Evolutionary conservation across 306 rosid genomes (phyloP), one percentile per base, ranked within the genome.

Genomic region (Prunus mongolica): DNA sequence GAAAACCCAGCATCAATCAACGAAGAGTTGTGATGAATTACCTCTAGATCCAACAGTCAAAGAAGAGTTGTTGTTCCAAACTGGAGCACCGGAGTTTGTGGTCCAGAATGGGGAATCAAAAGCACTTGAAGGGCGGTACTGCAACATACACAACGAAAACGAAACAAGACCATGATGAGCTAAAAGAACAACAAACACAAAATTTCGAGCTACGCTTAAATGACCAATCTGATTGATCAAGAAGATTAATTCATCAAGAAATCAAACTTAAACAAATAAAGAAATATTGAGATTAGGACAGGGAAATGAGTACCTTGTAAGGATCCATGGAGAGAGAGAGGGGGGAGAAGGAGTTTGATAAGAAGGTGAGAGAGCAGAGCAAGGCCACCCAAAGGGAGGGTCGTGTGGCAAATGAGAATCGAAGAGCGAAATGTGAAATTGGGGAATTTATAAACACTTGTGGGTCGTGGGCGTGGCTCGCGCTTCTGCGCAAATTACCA

Each of bases 71-170:
- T 94, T 90, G 91, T 94, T 94, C 88, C 87, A 94, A 41, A 92
- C 81, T 0, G 98, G 98, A 71, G 95, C 97, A 78, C 97, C 98
- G 2, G 95, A 70, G 76, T 94, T 91, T 0, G 98, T 94, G 14
- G 98, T 92, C 91, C 91, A 92, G 85, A 83, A 91, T 0, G 91
- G 96, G 3, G 97, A 82, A 65, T 95, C 79, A 88, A 49, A 84
- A 41, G 92, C 91, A 73, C 97, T 95, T 16, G 98, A 90, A 15
- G 98, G 97, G 13, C 96, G 96, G 79, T 81, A 8, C 98, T 95
- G 88, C 77, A 79, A 50, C 62, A 66, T n/a, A 45, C 0, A 83
- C 30, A 80, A 47, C 34, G 32, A 49, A 74, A 74, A 55, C 19
- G 20, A 67, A 51, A 75, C 47, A n/a, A 55, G 32, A 73, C 2